Percentiles rank a stretch among this genome's conserved stretches.
Evolutionary conservation across 495 filamentous ascomycete genomes (phyloP).

Genomic region (Copromyces sp.): DNA sequence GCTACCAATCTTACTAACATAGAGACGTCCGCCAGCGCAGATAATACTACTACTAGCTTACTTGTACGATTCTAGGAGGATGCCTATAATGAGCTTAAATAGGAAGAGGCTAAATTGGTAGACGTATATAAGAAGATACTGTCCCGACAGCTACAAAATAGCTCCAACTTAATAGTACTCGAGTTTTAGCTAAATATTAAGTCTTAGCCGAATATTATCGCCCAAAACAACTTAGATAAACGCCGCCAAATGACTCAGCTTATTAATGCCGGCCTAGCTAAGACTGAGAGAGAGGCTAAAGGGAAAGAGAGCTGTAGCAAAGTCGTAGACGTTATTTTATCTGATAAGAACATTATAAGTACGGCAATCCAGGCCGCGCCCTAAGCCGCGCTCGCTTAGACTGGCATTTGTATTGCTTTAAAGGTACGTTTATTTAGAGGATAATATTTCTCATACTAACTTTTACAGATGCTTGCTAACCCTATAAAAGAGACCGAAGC

Average conservation of each 20-base stretch:
- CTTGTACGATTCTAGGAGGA: constrained; percentile 8
- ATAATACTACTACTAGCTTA: background rate
- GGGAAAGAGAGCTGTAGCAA: constrained; percentile 3
- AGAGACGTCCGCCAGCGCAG: background rate
- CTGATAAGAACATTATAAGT: constrained; percentile 1
- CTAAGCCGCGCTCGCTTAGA: background rate
- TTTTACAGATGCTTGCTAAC: too few species aligned
- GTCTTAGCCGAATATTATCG: constrained; percentile 4
- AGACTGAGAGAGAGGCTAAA: constrained; percentile 2
- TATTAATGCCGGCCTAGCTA: constrained; percentile 6
- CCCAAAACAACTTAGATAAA: background rate
- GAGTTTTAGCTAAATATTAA: too few species aligned
- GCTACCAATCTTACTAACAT: background rate
- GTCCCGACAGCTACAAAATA: constrained; percentile 6
- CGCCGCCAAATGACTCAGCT: constrained; percentile 8
- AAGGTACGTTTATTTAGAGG: background rate
- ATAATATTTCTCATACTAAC: background rate
- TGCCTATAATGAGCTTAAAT: constrained; percentile 13
- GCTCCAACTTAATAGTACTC: background rate
- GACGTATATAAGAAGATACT: constrained; percentile 11
- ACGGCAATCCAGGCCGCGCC: background rate
- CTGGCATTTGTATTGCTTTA: background rate
- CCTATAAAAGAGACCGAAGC: too few species aligned
- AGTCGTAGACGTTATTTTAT: background rate
- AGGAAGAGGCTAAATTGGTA: constrained; percentile 8